Base-by-base conservation (phyloP, 2,329 filamentous ascomycete genomes). In the Apiospora malaysiana region DNA sequence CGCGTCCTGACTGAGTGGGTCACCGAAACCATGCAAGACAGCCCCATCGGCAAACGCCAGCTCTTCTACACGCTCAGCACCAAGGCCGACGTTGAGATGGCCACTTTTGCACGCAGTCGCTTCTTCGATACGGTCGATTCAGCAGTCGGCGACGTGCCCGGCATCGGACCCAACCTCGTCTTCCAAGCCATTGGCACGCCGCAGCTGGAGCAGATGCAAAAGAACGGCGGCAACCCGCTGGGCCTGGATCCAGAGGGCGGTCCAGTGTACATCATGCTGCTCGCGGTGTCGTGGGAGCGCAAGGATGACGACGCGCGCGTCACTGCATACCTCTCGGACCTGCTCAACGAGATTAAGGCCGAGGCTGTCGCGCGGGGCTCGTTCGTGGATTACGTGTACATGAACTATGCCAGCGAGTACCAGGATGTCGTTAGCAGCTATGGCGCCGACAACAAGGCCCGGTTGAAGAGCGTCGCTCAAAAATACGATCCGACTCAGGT, bases 141-240 rank as follows among this genome's bases (percentile, higher is more conserved):
- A 2, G 42, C 40, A 8, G 32, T 66, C 37, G 63, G 32, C 37
- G 37, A 66, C 37, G 63, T 66, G 8, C 37, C 37, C 0, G 63
- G 63, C 21, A 42, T 66, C 21, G 37, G 21, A 9, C 63, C 63
- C 37, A 45, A 40, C 63, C 23, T 66, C 37, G 23, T 45, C 21
- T 66, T 23, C 37, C 84, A 87, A 71, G 83, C 82, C 21, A 81
- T 86, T 67, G 82, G 83, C 0, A 78, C 77, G 8, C 78, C 79
- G 49, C 76, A 82, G 72, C 79, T 80, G 9, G 74, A 78, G 7
- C 70, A 78, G 27, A 81, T 83, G 72, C 72, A 72, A 63, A 80
- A 81, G 69, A 77, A 78, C 21, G 83, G 82, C 1, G 80, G 81
- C 32, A 84, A 84, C 68, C 72, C 81, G 0, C 74, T 84, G 2